Evolutionary conservation across 2,329 filamentous ascomycete genomes (phyloP).

Genomic region (Teratosphaeria epicoccoides): DNA sequence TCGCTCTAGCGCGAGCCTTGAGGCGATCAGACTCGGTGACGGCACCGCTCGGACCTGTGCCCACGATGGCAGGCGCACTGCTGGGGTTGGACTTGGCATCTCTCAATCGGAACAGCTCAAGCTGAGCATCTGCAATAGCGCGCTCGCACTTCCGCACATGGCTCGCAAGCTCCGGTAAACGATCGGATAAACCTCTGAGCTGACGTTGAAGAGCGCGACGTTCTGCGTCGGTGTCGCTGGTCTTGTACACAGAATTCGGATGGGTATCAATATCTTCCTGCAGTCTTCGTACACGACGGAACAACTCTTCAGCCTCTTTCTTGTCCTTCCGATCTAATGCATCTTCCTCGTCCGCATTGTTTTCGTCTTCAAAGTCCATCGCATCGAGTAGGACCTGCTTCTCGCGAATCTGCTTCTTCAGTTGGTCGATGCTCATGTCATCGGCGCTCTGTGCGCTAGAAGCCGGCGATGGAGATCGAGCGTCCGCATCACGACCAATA

Average conservation of each 20-base stretch:
- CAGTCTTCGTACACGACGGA: slow-evolving; percentile 77
- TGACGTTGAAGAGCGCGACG: slow-evolving; percentile 77
- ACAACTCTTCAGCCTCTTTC: slow-evolving; percentile 86
- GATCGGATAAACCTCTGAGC: slow-evolving; percentile 77
- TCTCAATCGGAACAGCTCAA: slow-evolving; percentile 86
- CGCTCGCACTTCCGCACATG: slow-evolving; percentile 85
- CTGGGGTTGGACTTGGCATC: slow-evolving; percentile 87
- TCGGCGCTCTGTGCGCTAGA: slow-evolving; percentile 58
- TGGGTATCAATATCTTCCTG: slow-evolving; percentile 93
- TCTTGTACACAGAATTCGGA: slow-evolving; percentile 61
- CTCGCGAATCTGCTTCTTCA: slow-evolving; percentile 86
- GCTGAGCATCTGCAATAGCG: slow-evolving; percentile 77
- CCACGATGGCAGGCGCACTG: slow-evolving; percentile 70
- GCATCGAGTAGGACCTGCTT: slow-evolving; percentile 91
- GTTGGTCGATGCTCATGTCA: slow-evolving; percentile 73
- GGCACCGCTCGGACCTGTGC: slow-evolving; percentile 80
- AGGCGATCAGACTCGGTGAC: slow-evolving; percentile 90
- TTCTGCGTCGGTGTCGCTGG: slow-evolving; percentile 78
- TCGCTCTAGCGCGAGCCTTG: slow-evolving; percentile 88
- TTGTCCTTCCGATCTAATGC: slow-evolving; percentile 81
- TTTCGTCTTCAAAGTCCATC: slow-evolving; percentile 92
- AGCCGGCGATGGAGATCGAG: slow-evolving; percentile 67
- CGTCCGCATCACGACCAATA: slow-evolving; percentile 49
- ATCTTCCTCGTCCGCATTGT: slow-evolving; percentile 80
- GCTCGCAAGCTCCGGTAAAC: slow-evolving; percentile 82